Evolutionary conservation across 192 early-diverging fungal species (phyloP).

Genomic region (Coemansia sp.): DNA sequence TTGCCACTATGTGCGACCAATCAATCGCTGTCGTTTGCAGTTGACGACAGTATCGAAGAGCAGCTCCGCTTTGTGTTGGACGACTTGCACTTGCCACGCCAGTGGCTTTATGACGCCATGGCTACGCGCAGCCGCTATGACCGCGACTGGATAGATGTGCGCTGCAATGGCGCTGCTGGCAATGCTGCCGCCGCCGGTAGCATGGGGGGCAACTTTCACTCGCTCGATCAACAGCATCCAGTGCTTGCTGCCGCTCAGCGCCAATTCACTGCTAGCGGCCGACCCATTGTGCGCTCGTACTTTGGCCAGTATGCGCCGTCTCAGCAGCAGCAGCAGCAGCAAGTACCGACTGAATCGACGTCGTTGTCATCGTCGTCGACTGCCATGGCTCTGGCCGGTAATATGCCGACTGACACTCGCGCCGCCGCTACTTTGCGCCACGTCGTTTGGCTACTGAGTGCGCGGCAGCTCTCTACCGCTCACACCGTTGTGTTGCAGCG

Average conservation of each 20-base stretch:
- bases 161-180: constrained; percentile 1
- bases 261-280: constrained; percentile 13
- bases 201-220: not conserved
- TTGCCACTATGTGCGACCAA: not conserved
- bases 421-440: constrained; percentile 30
- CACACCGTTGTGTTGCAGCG: constrained; percentile 58
- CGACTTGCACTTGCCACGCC: constrained; percentile 61
- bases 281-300: not conserved
- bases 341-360: not conserved
- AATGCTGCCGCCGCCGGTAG: too few relatives aligned
- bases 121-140: constrained; percentile 59
- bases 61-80: constrained; percentile 62
- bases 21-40: not conserved
- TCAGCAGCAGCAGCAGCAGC: not conserved
- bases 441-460: constrained; percentile 49
- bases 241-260: not conserved
- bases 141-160: constrained; percentile 32
- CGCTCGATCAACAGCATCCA: not conserved
- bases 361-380: not conserved
- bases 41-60: constrained; percentile 3
- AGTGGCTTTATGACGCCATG: constrained; percentile 58
- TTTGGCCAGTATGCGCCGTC: not conserved
- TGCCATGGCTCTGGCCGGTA: not conserved
- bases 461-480: constrained; percentile 49
- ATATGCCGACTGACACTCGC: constrained; percentile 1